Evolutionary conservation across 257 asterid genomes (phyloP), one percentile per base, ranked within the genome.

Genomic region (Datura wrightii): DNA sequence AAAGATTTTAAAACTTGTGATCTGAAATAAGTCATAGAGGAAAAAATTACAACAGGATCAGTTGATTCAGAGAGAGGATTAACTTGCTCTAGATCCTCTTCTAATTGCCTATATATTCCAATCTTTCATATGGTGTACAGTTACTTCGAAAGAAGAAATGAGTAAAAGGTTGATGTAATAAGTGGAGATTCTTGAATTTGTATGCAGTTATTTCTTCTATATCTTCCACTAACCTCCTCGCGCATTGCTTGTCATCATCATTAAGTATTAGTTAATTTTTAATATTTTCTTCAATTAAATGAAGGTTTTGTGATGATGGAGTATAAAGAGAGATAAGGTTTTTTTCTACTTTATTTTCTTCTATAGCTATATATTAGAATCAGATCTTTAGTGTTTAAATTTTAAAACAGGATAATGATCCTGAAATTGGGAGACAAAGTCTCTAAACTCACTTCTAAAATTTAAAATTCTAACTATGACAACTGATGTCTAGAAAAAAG

Each of bases 141-240:
- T 67, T 24, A 3, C 67, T 83, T 1, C 55, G 6, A 36, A 71
- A 83, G 0, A 94, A 86, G 8, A 83, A 37, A 54, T 93, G 88
- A 0, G 92, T 92, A 65, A 91, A 88, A 0, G 92, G 93, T 69
- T 87, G 84, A 15, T 74, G 83, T 11, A 92, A 41, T 36, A 89
- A 56, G 7, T 10, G 58, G 6, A 85, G 58, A 62, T 89, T 86
- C 0, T 67, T 69, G 78, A 92, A 92, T 46, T 84, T 84, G 81
- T 92, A 92, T 8, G 92, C 92, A 9, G 53, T 79, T 2, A 54
- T 69, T 18, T 85, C 50, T 82, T 83, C 82, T 3, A 89, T 55
- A 50, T 84, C 88, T 19, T 82, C 82, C 31, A 50, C 31, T 69
- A 24, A n/a, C 3, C 7, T 52, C 36, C 55, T 39, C 42, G 3